Evolutionary conservation across 225 moss, liverwort and hornwort species (phyloP).

Genomic region (Marchantia polymorpha): DNA sequence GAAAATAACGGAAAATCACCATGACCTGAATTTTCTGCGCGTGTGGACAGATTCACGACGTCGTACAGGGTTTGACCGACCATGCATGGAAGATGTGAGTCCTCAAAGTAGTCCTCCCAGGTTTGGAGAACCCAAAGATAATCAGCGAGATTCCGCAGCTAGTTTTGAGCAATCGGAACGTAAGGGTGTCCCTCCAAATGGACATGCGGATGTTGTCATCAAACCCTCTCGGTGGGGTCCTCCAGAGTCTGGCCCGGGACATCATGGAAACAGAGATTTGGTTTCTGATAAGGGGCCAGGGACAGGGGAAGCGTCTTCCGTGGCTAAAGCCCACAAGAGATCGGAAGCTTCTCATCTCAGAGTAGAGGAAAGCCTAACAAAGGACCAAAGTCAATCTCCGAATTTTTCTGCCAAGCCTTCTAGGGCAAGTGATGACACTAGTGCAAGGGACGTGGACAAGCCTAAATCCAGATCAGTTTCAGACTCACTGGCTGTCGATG

Average conservation of each 20-base stretch:
- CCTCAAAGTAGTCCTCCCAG: constrained; percentile 45
- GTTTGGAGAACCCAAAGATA: constrained; percentile 28
- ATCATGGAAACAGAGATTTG: constrained; percentile 28
- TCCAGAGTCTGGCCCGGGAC: constrained; percentile 40
- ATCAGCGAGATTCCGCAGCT: constrained; percentile 34
- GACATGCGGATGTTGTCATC: constrained; percentile 36
- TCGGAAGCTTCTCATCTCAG: background rate
- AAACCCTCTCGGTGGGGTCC: constrained; percentile 65
- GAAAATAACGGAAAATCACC: background rate
- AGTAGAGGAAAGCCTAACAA: constrained; percentile 18
- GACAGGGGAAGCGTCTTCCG: constrained; percentile 7
- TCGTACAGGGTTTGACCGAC: constrained; percentile 84
- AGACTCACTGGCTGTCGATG: constrained; percentile 62
- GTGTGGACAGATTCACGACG: constrained; percentile 55
- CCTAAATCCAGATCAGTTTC: constrained; percentile 30
- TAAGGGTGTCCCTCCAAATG: constrained; percentile 33
- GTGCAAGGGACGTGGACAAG: constrained; percentile 32
- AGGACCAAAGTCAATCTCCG: constrained; percentile 14
- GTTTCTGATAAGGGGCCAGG: constrained; percentile 26
- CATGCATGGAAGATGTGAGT: constrained; percentile 75
- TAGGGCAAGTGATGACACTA: constrained; percentile 16
- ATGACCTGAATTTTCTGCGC: constrained; percentile 8
- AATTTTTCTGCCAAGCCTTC: constrained; percentile 22
- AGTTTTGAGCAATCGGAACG: constrained; percentile 19
- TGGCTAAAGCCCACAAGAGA: background rate